These are phyloP conservation scores for Arthroderma sp. DNA, from an alignment of 2,329 filamentous ascomycete species.

Conservation along the genomic window DNA sequence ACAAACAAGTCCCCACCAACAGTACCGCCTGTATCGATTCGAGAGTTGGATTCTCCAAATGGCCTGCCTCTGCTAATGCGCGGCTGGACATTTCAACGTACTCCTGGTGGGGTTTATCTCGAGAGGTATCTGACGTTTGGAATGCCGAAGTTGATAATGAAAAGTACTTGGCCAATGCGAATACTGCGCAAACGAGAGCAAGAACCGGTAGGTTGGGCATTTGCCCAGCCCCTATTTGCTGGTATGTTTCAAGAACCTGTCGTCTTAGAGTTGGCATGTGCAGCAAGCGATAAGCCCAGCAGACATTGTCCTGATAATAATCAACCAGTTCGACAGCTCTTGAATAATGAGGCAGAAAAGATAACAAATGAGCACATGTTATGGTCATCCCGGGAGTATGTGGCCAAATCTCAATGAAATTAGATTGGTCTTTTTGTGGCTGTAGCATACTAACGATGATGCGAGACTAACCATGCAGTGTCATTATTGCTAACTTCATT, in stretches of 20 bases:
- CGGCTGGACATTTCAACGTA: conserved; percentile 22
- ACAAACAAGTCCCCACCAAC: background rate
- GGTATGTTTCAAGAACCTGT: conserved; percentile 24
- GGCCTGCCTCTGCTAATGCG: conserved; percentile 21
- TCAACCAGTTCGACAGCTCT: conserved; percentile 23
- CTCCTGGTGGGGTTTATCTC: conserved; percentile 18
- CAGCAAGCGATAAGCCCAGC: conserved; percentile 29
- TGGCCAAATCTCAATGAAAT: background rate
- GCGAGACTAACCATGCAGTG: background rate
- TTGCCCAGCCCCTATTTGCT: conserved; percentile 9
- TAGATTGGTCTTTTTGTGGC: background rate
- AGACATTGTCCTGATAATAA: conserved; percentile 25
- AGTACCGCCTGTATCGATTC: conserved; percentile 25
- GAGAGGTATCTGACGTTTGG: conserved; percentile 12
- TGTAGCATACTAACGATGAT: background rate
- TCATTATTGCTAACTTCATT: too few species aligned
- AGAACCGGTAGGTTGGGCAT: conserved; percentile 14
- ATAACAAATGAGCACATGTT: conserved; percentile 15
- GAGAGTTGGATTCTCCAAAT: conserved; percentile 23
- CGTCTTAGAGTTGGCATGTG: conserved; percentile 19
- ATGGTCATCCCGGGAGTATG: background rate
- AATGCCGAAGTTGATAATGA: conserved; percentile 20
- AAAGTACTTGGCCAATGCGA: conserved; percentile 26
- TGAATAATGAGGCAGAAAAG: conserved; percentile 21
- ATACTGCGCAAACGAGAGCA: conserved; percentile 16